phyloP scores from a whole-genome alignment of 495 filamentous ascomycete species.

The Neurospora hispaniola region DNA sequence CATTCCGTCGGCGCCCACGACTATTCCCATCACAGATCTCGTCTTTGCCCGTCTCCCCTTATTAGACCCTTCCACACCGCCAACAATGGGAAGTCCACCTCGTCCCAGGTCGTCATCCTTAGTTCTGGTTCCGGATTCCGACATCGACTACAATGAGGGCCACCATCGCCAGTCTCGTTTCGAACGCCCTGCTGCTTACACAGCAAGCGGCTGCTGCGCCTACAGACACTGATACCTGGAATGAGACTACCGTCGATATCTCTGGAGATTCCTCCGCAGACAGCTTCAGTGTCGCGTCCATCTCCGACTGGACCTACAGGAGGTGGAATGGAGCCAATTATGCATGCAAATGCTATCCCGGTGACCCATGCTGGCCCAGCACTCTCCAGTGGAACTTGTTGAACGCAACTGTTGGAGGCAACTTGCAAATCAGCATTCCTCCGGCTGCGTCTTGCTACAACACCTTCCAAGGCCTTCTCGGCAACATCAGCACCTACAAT shows the following conservation, averaged over 20 bases:
- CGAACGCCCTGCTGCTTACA: slow-evolving; percentile 8
- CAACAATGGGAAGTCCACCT: background rate
- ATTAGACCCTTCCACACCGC: background rate
- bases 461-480: slow-evolving; percentile 29
- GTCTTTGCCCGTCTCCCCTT: background rate
- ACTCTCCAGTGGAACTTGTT: slow-evolving; percentile 21
- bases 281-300: background rate
- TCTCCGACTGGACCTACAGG: slow-evolving; percentile 14
- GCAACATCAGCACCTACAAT: slow-evolving; percentile 28
- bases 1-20: background rate
- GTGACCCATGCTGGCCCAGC: slow-evolving; percentile 34
- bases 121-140: background rate
- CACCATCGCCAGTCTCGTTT: slow-evolving; percentile 5
- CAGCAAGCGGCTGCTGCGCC: slow-evolving; percentile 1
- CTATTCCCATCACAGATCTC: background rate
- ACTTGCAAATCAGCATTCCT: slow-evolving; percentile 27
- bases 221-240: background rate
- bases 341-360: slow-evolving; percentile 34
- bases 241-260: background rate
- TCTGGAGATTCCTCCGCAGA: background rate
- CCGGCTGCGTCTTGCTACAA: slow-evolving; percentile 31
- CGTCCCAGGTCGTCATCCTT: background rate
- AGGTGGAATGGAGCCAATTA: slow-evolving; percentile 23
- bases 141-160: slow-evolving; percentile 10
- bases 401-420: slow-evolving; percentile 31